Base-by-base conservation (phyloP, 2,329 filamentous ascomycete genomes). In the Aspergillus sp. region DNA sequence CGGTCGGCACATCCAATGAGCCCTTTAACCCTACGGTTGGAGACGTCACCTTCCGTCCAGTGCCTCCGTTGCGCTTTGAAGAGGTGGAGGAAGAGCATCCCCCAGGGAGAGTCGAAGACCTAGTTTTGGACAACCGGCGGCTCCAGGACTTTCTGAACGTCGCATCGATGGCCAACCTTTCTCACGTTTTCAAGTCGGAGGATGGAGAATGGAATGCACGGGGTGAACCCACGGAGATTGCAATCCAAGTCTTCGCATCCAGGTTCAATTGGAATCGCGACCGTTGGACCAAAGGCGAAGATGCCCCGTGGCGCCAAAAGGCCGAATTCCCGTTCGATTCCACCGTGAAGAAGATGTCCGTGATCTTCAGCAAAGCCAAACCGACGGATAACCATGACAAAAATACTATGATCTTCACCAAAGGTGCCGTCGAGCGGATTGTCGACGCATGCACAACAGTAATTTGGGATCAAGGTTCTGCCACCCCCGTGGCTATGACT, bases 341-440 rank as follows among this genome's bases (percentile, higher is more conserved):
- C 0, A 81, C 83, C 53, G 80, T 88, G 53, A 89, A 89, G 74
- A 86, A 84, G 59, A 88, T 88, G 86, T 86, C 84, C 1, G 84
- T 88, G 42, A 82, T 88, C 50, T 86, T 85, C 66, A 61, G 55
- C 23, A 61, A 68, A 20, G n/a, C n/a, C n/a, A 32, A 51, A 11
- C 56, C 56, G 21, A 23, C 21, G 21, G 21, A 6, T 11, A 32
- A 50, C 0, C 25, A 58, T 14, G 57, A 64, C 20, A 57, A 63
- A 40, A 53, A 45, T 2, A 42, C 55, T 14, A 65, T 61, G 58
- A 23, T 23, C 21, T 23, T 23, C 21, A 23, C 21, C 21, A 23
- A 23, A 23, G 21, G 21, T 6, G 21, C 21, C 3, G 21, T 23
- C 21, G 86, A 88, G 64, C 77, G 84, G 45, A 77, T 89, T 41